phyloP scores from a whole-genome alignment of 306 rosid species.

The Cucumis sativus region Cucumber_9930_V3 NC_026660.2:10148501-10149000 shows the following conservation, averaged over 20 bases:
- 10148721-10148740: neutral
- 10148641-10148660: neutral
- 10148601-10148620: neutral
- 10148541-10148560: neutral
- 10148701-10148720: neutral
- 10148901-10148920: no score
- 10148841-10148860: neutral
- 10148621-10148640: neutral
- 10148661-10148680: neutral
- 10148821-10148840: neutral
- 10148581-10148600: neutral
- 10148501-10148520: neutral
- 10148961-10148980: neutral
- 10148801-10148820: neutral
- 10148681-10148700: neutral
- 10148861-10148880: neutral
- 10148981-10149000: no score
- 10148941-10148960: neutral
- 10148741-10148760: neutral
- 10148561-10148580: neutral
- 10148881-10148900: no score
- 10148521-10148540: conserved; percentile 1
- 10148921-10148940: no score
- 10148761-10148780: neutral
- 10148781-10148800: neutral